Percentiles rank a stretch among this genome's conserved stretches.
phyloP scores from a whole-genome alignment of 257 asterid genomes.

The Solanum chmielewskii region DNA sequence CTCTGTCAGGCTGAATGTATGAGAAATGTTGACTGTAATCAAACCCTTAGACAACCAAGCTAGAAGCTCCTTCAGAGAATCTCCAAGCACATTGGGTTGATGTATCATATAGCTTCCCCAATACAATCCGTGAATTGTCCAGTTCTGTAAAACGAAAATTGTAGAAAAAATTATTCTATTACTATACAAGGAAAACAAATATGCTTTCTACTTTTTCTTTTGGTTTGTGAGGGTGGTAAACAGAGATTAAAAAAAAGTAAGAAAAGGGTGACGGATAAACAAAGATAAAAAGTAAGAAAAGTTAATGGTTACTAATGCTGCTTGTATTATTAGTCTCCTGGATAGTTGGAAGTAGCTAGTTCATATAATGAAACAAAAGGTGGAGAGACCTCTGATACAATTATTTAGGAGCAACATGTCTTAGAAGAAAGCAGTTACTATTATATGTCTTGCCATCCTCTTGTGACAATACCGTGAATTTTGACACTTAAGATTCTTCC shows the following conservation, averaged over 20 bases:
- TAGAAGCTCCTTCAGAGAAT: constrained; percentile 73
- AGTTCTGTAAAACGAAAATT: constrained; percentile 39
- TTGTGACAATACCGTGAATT: neutral
- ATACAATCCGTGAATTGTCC: constrained; percentile 90
- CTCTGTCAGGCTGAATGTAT: constrained; percentile 51
- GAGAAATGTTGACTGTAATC: constrained; percentile 59
- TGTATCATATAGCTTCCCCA: constrained; percentile 87
- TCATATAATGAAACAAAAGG: neutral
- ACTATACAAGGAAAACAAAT: neutral
- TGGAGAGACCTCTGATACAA: neutral
- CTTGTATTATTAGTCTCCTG: neutral
- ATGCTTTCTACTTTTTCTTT: neutral
- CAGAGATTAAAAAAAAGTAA: neutral
- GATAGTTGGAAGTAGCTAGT: neutral
- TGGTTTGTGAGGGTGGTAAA: neutral
- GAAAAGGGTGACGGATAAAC: neutral
- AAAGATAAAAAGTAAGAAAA: neutral
- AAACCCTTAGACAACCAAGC: constrained; percentile 76
- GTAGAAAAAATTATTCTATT: neutral
- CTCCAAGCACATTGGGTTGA: constrained; percentile 52
- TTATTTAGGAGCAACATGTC: neutral
- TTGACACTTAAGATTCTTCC: neutral
- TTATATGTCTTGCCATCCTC: neutral
- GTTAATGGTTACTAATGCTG: neutral
- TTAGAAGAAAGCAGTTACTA: neutral